phyloP scores from a whole-genome alignment of 2,329 filamentous ascomycete genomes.

The Colletotrichum sp. region DNA sequence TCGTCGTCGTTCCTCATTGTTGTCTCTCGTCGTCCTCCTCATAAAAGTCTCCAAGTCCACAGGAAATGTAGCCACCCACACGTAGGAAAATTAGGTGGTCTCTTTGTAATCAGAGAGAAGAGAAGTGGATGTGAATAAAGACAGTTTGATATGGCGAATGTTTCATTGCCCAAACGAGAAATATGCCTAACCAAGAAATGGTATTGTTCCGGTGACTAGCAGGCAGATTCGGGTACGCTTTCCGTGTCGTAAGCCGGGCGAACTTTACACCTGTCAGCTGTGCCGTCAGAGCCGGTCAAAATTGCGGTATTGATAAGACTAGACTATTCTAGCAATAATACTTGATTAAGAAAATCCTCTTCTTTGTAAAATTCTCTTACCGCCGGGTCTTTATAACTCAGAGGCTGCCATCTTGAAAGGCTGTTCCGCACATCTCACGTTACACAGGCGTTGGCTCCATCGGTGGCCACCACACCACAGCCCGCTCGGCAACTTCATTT shows the following conservation, averaged over 20 bases:
- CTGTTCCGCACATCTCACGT: neutral
- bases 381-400: neutral
- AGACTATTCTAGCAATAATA: neutral
- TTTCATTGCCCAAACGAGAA: neutral
- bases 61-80: no score
- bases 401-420: neutral
- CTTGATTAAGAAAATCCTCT: neutral
- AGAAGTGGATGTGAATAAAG: neutral
- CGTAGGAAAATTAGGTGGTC: neutral
- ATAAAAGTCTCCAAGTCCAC: no score
- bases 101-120: neutral
- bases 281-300: neutral
- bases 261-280: neutral
- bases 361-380: rapidly evolving
- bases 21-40: no score
- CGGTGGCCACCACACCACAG: neutral
- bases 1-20: no score
- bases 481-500: neutral
- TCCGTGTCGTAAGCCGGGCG: neutral
- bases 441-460: neutral
- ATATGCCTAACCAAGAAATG: neutral
- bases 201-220: neutral
- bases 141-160: neutral
- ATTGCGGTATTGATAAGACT: neutral
- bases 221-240: neutral